Evolutionary conservation across 148 eudicot genomes (phyloP).

Genomic region (Persicaria tinctoria): DNA sequence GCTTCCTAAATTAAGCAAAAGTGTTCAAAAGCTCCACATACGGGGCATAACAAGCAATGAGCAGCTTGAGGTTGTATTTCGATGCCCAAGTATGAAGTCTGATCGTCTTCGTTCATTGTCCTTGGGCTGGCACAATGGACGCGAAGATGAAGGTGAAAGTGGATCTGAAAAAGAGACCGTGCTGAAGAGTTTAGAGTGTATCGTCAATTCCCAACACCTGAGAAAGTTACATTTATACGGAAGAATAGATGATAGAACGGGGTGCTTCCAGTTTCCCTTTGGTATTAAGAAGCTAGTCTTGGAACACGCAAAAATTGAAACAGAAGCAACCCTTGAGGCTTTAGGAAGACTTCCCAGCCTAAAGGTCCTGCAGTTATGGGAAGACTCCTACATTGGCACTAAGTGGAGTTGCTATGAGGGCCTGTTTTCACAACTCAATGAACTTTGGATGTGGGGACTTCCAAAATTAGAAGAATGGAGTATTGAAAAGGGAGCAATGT

Average conservation of each 20-base stretch:
- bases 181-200: not conserved
- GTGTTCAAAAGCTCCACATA: no score
- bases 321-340: constrained; percentile 8
- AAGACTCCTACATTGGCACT: constrained; percentile 23
- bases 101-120: no score
- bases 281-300: constrained; percentile 20
- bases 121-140: no score
- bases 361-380: constrained; percentile 15
- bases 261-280: constrained; percentile 9
- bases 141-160: not conserved
- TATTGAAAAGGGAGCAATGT: constrained; percentile 13
- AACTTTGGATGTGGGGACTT: constrained; percentile 15
- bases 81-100: no score
- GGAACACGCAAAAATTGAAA: constrained; percentile 14
- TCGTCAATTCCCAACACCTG: not conserved
- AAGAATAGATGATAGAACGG: constrained; percentile 12
- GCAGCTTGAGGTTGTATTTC: no score
- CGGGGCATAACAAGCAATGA: no score
- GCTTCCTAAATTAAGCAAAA: no score
- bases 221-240: constrained; percentile 18
- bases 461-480: constrained; percentile 18
- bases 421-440: constrained; percentile 19
- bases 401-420: constrained; percentile 15
- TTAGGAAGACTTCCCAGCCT: constrained; percentile 16
- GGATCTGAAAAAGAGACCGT: not conserved